These are phyloP conservation scores for Suillus hirtellus DNA, from an alignment of 768 basidiomycete genomes.

Conservation along the genomic window DNA sequence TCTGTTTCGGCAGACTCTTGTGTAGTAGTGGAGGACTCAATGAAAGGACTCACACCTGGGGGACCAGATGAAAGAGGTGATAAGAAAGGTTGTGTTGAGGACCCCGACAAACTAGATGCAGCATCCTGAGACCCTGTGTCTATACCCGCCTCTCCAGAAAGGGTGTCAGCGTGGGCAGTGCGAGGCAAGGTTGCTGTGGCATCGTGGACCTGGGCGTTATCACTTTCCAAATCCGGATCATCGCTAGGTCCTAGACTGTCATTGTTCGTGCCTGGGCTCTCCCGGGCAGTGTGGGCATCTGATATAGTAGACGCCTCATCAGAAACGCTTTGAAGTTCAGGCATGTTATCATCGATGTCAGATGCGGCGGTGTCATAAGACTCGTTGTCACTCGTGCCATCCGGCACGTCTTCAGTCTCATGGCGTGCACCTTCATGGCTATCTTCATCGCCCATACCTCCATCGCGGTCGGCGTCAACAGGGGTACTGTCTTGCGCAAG, in stretches of 20 bases:
- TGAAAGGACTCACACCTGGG: constrained; percentile 1
- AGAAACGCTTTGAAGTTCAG: constrained; percentile 34
- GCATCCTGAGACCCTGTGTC: constrained; percentile 4
- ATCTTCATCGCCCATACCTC: constrained; percentile 17
- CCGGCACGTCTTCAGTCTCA: background rate
- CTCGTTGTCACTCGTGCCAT: constrained; percentile 5
- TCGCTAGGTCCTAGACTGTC: background rate
- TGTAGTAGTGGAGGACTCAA: background rate
- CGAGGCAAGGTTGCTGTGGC: constrained; percentile 8
- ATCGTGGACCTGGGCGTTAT: background rate
- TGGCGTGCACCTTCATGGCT: constrained; percentile 16
- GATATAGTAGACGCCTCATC: constrained; percentile 28
- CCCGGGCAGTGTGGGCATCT: constrained; percentile 18
- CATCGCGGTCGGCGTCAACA: constrained; percentile 15
- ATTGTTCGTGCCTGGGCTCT: constrained; percentile 3
- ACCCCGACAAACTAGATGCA: constrained; percentile 1
- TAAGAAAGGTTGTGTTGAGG: background rate
- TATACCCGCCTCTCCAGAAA: constrained; percentile 6
- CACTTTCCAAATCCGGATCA: background rate
- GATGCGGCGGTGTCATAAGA: constrained; percentile 9
- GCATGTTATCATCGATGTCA: constrained; percentile 29
- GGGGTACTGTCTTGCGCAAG: constrained; percentile 43
- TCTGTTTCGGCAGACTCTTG: constrained; percentile 14
- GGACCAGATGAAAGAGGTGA: constrained; percentile 9
- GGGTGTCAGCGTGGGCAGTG: constrained; percentile 7